Evolutionary conservation across 169 alveolate species (phyloP).

Genomic region (Babesia caballi): DNA sequence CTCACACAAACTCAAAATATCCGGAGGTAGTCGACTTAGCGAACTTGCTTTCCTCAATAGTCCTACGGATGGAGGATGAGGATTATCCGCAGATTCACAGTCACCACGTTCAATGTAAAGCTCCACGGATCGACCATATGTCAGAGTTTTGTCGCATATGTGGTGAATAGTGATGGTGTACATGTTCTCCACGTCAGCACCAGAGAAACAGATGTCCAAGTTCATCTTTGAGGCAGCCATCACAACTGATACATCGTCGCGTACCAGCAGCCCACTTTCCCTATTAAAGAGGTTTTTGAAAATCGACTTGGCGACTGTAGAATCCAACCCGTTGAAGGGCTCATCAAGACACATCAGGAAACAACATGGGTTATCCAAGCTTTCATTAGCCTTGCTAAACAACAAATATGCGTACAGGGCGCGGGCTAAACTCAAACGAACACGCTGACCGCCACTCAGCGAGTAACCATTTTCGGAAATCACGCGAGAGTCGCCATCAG

Average conservation of each 20-base stretch:
- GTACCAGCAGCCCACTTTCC: slow-evolving; percentile 24
- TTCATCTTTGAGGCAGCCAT: slow-evolving; percentile 10
- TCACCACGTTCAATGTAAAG: too few relatives aligned
- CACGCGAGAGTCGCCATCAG: slow-evolving; percentile 48
- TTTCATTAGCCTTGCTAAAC: slow-evolving; percentile 51
- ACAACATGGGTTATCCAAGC: slow-evolving; percentile 23
- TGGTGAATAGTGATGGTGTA: not conserved
- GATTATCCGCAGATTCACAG: too few relatives aligned
- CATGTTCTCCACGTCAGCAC: not conserved
- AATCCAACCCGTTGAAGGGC: slow-evolving; percentile 69
- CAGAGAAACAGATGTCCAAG: not conserved
- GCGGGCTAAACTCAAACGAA: slow-evolving; percentile 89
- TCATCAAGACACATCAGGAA: slow-evolving; percentile 72
- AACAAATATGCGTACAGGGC: slow-evolving; percentile 81
- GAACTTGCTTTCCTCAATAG: too few relatives aligned
- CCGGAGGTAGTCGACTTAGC: too few relatives aligned
- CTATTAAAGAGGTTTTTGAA: slow-evolving; percentile 67
- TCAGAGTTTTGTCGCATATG: not conserved
- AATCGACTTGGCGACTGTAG: slow-evolving; percentile 58
- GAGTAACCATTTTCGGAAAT: slow-evolving; percentile 52
- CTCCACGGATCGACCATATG: not conserved
- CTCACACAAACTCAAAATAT: not conserved
- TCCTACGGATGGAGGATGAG: too few relatives aligned
- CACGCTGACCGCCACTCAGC: slow-evolving; percentile 92
- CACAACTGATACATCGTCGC: slow-evolving; percentile 48